Conservation (phyloP, 768 basidiomycete species). For the Russula lepida region DNA sequence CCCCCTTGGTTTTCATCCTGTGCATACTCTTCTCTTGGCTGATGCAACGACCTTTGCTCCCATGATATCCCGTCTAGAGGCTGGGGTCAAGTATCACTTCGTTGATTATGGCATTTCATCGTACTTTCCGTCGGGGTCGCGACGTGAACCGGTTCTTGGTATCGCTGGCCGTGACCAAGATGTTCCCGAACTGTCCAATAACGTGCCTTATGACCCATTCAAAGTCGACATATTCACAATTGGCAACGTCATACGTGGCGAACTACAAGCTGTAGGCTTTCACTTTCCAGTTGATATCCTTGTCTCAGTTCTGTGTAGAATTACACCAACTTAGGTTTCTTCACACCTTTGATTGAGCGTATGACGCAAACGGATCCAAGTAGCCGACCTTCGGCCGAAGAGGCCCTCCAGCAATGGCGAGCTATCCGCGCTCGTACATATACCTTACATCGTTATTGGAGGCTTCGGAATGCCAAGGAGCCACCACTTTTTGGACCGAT, state of each 20-base stretch:
- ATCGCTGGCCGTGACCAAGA: conserved; percentile 5
- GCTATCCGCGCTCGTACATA: neutral
- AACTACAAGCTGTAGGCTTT: neutral
- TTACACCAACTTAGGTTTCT: neutral
- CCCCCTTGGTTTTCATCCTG: conserved; percentile 14
- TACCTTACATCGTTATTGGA: neutral
- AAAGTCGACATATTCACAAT: conserved; percentile 19
- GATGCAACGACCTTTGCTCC: neutral
- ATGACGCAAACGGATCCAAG: conserved; percentile 2
- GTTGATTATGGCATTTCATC: conserved; percentile 16
- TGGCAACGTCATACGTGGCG: neutral
- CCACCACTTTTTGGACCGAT: neutral
- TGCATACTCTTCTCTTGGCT: neutral
- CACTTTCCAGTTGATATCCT: neutral
- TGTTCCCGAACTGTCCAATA: conserved; percentile 13
- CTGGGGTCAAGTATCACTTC: conserved; percentile 12
- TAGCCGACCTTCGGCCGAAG: neutral
- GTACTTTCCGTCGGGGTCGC: neutral
- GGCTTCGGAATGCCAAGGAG: neutral
- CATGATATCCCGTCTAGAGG: neutral
- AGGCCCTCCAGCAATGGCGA: conserved; percentile 1
- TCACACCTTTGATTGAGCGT: neutral
- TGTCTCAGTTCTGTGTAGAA: neutral
- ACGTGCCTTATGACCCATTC: conserved; percentile 17
- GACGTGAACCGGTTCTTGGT: neutral